Evolutionary conservation across 805 yeast genomes (phyloP).

Genomic region (Ogataea chonburiensis): DNA sequence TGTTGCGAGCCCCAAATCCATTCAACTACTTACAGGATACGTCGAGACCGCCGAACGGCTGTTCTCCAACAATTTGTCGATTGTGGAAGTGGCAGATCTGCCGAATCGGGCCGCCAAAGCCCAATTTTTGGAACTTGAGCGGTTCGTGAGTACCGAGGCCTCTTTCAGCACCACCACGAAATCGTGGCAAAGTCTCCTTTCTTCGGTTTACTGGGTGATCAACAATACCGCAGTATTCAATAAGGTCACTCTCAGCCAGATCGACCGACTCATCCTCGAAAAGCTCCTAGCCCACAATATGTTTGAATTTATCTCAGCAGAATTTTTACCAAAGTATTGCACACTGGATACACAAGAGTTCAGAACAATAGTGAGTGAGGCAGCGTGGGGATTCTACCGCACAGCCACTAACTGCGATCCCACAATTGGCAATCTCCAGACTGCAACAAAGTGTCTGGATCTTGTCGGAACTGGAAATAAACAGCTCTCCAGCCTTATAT

Average conservation of each 20-base stretch:
- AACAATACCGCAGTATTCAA: constrained; percentile 28
- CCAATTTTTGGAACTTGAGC: constrained; percentile 28
- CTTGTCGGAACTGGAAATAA: constrained; percentile 9
- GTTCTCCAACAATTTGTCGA: constrained; percentile 27
- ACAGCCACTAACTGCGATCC: constrained; percentile 32
- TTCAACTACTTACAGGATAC: constrained; percentile 18
- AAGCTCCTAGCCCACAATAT: constrained; percentile 24
- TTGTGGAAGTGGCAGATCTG: constrained; percentile 26
- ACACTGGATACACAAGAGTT: constrained; percentile 14
- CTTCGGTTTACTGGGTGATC: constrained; percentile 31
- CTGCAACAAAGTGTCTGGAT: constrained; percentile 21
- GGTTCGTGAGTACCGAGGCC: constrained; percentile 29
- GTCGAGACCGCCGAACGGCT: constrained; percentile 32
- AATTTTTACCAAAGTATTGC: constrained; percentile 23
- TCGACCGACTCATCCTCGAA: constrained; percentile 25
- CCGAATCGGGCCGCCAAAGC: constrained; percentile 15
- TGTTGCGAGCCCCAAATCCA: constrained; percentile 17
- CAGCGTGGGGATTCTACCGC: constrained; percentile 31
- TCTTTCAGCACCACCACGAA: constrained; percentile 16
- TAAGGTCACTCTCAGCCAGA: constrained; percentile 20
- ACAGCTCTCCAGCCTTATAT: constrained; percentile 20
- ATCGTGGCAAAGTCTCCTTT: constrained; percentile 27
- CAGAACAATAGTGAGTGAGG: constrained; percentile 12
- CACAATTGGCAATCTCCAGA: constrained; percentile 28
- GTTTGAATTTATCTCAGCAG: constrained; percentile 18